Percentiles rank a stretch among this genome's conserved stretches.
phyloP scores from a whole-genome alignment of 2,329 filamentous ascomycete species.

The Nigrograna mackinnonii region DNA sequence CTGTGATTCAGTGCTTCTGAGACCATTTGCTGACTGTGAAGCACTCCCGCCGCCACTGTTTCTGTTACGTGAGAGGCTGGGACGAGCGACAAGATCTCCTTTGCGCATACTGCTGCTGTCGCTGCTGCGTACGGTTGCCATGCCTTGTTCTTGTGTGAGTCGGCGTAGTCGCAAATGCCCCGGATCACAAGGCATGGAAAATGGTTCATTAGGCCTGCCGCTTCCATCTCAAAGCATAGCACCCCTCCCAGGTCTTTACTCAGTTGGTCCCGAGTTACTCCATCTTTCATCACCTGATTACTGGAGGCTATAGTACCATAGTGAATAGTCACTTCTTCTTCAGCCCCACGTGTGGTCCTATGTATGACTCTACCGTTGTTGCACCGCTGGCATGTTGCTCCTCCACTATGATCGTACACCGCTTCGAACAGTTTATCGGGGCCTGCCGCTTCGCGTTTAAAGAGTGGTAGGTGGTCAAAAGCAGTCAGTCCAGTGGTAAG shows the following conservation, averaged over 20 bases:
- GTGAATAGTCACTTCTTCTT: slow-evolving; percentile 1
- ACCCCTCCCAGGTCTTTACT: slow-evolving; percentile 1
- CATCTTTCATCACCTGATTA: slow-evolving; percentile 3
- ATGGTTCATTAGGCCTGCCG: slow-evolving; percentile 2
- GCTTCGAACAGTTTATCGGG: slow-evolving; percentile 1
- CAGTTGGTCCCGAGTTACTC: slow-evolving; percentile 1
- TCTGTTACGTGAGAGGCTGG: background rate
- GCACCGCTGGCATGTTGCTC: background rate
- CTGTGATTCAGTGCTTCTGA: too few relatives aligned
- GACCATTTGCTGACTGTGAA: slow-evolving; percentile 4
- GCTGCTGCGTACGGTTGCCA: slow-evolving; percentile 4
- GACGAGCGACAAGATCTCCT: slow-evolving; percentile 1
- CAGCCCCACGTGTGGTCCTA: background rate
- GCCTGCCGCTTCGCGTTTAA: background rate
- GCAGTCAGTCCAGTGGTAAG: background rate
- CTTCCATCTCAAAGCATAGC: slow-evolving; percentile 7
- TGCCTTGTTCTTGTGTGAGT: slow-evolving; percentile 8
- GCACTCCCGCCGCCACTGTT: background rate
- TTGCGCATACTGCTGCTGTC: slow-evolving; percentile 2
- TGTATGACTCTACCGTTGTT: background rate
- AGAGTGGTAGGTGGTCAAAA: background rate
- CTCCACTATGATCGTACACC: background rate
- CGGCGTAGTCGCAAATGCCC: slow-evolving; percentile 8
- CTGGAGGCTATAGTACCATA: slow-evolving; percentile 1
- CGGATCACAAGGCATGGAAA: slow-evolving; percentile 6